A percentile compares a stretch with the other conserved stretches of the same genome.
Conservation (phyloP, 192 early-diverging fungal genomes). For the Coemansia aciculifera region DNA sequence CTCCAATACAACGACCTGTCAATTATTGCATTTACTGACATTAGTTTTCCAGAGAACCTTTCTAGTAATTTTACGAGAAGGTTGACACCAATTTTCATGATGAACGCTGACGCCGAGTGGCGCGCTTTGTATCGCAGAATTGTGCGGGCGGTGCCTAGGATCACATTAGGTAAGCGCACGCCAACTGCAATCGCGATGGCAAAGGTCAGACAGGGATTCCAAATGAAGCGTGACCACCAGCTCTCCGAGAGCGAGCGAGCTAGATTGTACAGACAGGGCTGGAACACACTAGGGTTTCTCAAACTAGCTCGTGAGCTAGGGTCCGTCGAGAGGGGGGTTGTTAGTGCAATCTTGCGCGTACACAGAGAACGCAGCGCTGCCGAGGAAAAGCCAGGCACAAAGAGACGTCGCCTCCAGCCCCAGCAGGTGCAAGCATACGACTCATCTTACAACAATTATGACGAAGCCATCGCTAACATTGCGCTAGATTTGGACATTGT, state of each 20-base stretch:
- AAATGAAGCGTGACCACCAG: constrained; percentile 9
- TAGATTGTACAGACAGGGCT: constrained; percentile 28
- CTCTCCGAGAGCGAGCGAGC: constrained; percentile 5
- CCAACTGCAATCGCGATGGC: constrained; percentile 2
- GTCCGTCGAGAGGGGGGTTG: constrained; percentile 40
- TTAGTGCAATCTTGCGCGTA: constrained; percentile 19
- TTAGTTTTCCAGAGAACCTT: neutral
- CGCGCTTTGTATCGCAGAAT: constrained; percentile 40
- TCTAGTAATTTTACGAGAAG: neutral
- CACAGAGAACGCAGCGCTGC: constrained; percentile 13
- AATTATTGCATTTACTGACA: neutral
- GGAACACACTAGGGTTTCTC: constrained; percentile 49
- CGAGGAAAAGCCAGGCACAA: constrained; percentile 22
- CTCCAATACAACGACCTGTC: too few relatives aligned
- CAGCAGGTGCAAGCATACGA: constrained; percentile 17
- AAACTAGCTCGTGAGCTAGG: constrained; percentile 52
- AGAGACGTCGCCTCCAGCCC: constrained; percentile 20
- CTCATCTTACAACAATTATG: constrained; percentile 22
- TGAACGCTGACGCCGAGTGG: constrained; percentile 20
- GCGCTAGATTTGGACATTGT: constrained; percentile 43
- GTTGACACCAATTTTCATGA: neutral
- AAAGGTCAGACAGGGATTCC: constrained; percentile 46
- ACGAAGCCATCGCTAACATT: constrained; percentile 21
- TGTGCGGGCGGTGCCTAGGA: constrained; percentile 36
- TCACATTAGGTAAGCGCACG: constrained; percentile 20